Evolutionary conservation across 192 early-diverging fungal genomes (phyloP), one percentile per base, ranked within the genome.

Genomic region (Gamsiella multidivaricata): DNA sequence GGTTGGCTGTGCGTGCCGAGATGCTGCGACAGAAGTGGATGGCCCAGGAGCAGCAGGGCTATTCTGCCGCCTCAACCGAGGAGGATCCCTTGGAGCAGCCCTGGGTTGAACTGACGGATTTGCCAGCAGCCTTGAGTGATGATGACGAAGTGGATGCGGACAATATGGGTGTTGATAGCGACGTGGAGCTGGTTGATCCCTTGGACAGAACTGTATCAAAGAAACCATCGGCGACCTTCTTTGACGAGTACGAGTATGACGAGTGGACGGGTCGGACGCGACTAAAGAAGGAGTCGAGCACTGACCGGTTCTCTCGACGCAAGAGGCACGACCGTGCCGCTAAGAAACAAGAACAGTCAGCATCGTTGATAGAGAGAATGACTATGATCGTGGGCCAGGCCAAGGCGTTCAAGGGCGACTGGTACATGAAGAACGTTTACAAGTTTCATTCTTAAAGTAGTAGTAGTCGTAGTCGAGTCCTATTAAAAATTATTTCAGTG

Each of bases 341-440:
- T 5, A 26, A 17, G 9, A 25, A n/a, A 41, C 37, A 46, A 12
- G 22, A 46, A n/a, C 34, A 26, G 23, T 34, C 20, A 9, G 42
- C 14, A 11, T 66, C 59, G 2, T 46, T 78, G 74, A 78, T 78
- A 42, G 74, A 78, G 49, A 52, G 74, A 7, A 78, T 69, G 74
- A 78, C 74, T 0, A 78, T 78, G 74, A 78, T 78, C 59, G 66
- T 64, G 1, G 60, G 65, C 10, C 74, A 78, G 26, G 46, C 74
- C 22, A 78, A 64, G 39, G 74, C 53, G 11, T 78, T 78, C 54
- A 78, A 78, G 31, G 74, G 74, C 1, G 65, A 78, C 22, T 78
- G 51, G 65, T 78, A 78, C 41, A 78, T 78, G 74, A 78, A 78
- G 55, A 78, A 78, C 28, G 54, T 78, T 0, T 78, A 78, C 60